phyloP scores from a whole-genome alignment of 202 grass and related monocot species.

The Musa balbisiana region DNA sequence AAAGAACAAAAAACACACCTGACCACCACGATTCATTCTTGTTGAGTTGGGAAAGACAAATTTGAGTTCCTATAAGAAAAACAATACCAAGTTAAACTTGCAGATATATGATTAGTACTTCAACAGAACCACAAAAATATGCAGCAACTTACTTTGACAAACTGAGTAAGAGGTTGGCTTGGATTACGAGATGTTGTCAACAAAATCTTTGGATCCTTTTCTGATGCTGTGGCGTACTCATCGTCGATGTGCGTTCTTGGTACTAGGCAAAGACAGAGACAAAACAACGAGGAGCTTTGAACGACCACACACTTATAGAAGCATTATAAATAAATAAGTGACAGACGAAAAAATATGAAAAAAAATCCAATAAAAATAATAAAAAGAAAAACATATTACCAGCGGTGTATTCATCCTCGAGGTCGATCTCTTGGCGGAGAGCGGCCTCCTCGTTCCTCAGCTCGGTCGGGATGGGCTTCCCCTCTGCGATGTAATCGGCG shows the following conservation, averaged over 20 bases:
- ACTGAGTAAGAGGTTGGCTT: conserved; percentile 51
- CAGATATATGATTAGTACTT: not conserved
- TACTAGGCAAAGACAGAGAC: conserved; percentile 24
- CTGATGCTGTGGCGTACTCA: conserved; percentile 50
- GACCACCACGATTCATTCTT: conserved; percentile 91
- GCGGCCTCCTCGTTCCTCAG: conserved; percentile 73
- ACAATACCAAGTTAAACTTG: conserved; percentile 2
- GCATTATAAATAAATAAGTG: not conserved
- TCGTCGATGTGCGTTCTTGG: conserved; percentile 60
- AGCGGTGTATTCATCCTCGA: conserved; percentile 57
- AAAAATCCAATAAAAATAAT: not conserved
- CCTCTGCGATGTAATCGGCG: conserved; percentile 25
- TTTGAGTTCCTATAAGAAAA: conserved; percentile 66
- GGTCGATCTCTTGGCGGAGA: conserved; percentile 73
- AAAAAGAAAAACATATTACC: conserved; percentile 11
- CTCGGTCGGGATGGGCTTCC: conserved; percentile 83
- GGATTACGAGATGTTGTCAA: conserved; percentile 81
- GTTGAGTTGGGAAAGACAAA: conserved; percentile 75
- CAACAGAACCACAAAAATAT: not conserved
- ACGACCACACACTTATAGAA: not conserved
- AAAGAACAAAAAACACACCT: conserved; percentile 39
- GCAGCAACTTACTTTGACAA: conserved; percentile 47
- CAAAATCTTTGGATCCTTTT: conserved; percentile 70
- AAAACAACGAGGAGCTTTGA: not conserved
- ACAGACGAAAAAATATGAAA: not conserved